These are phyloP conservation scores for Cryphonectria parasitica DNA, from an alignment of 2,329 filamentous ascomycete genomes.

Conservation along the genomic window DNA sequence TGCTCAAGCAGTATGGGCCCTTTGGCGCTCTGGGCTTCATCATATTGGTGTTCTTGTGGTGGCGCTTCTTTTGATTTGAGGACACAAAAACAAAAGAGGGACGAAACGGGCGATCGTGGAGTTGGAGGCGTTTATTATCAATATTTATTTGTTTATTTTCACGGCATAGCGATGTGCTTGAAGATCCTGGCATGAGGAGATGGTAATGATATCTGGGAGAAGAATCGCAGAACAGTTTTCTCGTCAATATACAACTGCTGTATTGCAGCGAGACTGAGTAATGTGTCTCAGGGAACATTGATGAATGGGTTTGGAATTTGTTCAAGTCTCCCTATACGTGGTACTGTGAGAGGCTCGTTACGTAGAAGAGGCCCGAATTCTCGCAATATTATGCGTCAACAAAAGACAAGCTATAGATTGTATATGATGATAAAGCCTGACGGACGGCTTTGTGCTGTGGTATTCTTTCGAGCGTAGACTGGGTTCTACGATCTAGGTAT, in stretches of 20 bases:
- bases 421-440: not conserved
- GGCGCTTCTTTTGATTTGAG: constrained; percentile 95
- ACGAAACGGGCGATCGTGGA: constrained; percentile 11
- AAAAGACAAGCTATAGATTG: not conserved
- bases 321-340: no score
- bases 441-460: not conserved
- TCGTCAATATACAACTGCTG: not conserved
- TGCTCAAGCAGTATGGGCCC: constrained; percentile 96
- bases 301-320: not conserved
- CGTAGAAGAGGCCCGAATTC: no score
- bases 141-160: no score
- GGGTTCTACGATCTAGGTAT: not conserved
- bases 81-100: constrained; percentile 32
- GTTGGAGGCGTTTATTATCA: constrained; percentile 13
- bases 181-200: constrained; percentile 10
- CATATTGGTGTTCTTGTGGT: constrained; percentile 85
- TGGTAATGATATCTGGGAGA: not conserved
- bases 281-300: not conserved
- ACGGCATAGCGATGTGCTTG: constrained; percentile 23
- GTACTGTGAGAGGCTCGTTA: no score
- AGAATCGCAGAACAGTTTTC: not conserved
- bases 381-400: not conserved
- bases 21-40: constrained; percentile 81
- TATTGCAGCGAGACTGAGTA: not conserved
- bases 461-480: not conserved